Conservation (phyloP, 192 early-diverging fungal species). For the Fimicolochytrium jonesii region DNA sequence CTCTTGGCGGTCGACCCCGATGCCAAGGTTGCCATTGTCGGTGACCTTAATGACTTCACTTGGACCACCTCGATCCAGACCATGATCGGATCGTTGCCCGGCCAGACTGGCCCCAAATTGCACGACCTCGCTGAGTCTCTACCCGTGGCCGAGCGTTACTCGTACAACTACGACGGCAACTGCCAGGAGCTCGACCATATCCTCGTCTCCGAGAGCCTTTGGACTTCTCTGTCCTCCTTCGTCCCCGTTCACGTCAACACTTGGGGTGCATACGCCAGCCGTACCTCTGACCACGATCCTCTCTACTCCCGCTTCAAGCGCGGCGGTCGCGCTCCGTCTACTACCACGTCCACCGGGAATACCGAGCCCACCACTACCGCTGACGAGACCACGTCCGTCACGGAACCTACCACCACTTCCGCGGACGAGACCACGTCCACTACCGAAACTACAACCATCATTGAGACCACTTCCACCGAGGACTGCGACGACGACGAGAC, state of each 20-base stretch:
- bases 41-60: constrained; percentile 19
- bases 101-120: neutral
- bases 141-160: constrained; percentile 14
- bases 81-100: neutral
- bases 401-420: neutral
- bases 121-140: constrained; percentile 8
- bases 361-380: neutral
- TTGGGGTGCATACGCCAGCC: constrained; percentile 5
- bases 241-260: constrained; percentile 19
- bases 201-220: neutral
- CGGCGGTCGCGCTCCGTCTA: neutral
- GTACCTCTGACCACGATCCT: constrained; percentile 19
- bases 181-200: constrained; percentile 20
- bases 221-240: neutral
- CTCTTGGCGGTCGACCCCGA: neutral
- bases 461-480: neutral
- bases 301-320: constrained; percentile 9
- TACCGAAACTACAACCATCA: neutral
- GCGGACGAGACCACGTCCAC: neutral
- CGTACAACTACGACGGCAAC: constrained; percentile 21
- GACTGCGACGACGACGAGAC: neutral
- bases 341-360: neutral
- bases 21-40: constrained; percentile 13
- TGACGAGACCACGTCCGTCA: neutral
- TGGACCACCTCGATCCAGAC: constrained; percentile 10